Evolutionary conservation across 805 yeast genomes (phyloP), one percentile per base, ranked within the genome.

Genomic region (Danielozyma ontarioensis): DNA sequence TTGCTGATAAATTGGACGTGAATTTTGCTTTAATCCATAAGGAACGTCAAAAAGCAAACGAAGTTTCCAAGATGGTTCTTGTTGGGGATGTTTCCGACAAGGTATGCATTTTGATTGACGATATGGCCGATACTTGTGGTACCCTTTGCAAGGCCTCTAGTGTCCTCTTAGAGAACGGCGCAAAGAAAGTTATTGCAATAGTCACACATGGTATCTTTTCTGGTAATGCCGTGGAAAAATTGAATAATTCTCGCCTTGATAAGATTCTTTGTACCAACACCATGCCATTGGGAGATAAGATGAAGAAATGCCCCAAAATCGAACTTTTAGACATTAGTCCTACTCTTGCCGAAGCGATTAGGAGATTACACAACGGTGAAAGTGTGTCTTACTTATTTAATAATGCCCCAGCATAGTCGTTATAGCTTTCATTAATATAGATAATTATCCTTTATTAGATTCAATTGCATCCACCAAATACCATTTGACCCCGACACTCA

Each of bases 111-210:
- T 75, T 84, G 46, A 85, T 84, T 28, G 94, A 84, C 61, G 94
- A 84, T 57, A 84, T 84, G 88, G 93, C 93, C 29, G 94, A 84
- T 55, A 84, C 94, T 14, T 84, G 94, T 63, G 94, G 93, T 41
- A 84, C 94, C 13, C 63, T 84, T 42, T 84, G 81, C 34, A 84
- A 83, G 59, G 93, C 93, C 25, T 85, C 88, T 15, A 90, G 84
- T 42, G 76, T 80, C 11, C 64, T 84, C 35, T 53, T 83, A 38
- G 79, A 75, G 17, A 78, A 83, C 48, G 72, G 73, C 22, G 93
- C 90, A 29, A 67, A 76, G 48, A 70, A 78, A 36, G 93, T 84
- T 25, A 75, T 84, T 48, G 90, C 93, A 21, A 80, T 84, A 42
- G 88, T 83, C 13, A 83, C 93, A 2, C 94, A 83, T 53, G 94